These are phyloP conservation scores for Dipteronia sinensis DNA, from an alignment of 345 rosid species.

Conservation along the genomic window DNA sequence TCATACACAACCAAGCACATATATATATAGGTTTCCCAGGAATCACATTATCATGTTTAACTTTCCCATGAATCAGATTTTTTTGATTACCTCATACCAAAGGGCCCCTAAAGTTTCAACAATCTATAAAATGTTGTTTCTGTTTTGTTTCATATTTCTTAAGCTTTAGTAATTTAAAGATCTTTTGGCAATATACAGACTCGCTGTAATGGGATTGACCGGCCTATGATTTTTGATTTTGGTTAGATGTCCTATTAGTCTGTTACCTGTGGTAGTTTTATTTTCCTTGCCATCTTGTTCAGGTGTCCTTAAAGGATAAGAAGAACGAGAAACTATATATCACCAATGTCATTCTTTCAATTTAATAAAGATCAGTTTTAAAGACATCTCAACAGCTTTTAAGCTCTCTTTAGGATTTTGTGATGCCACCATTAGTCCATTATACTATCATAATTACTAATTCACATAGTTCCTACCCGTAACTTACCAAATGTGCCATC, in stretches of 20 bases:
- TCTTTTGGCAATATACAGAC: no score
- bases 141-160: no score
- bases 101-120: no score
- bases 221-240: neutral
- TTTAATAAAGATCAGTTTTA: neutral
- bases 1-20: no score
- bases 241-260: neutral
- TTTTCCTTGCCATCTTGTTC: neutral
- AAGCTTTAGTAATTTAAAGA: no score
- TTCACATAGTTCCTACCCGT: neutral
- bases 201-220: neutral
- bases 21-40: no score
- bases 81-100: no score
- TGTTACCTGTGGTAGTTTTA: neutral
- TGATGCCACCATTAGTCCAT: slow-evolving; percentile 2
- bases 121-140: no score
- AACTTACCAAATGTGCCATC: neutral
- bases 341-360: neutral
- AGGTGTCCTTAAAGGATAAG: neutral
- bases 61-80: no score
- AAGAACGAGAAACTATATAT: neutral
- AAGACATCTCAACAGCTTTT: neutral
- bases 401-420: neutral
- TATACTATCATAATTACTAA: neutral
- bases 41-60: no score